Conservation (phyloP, 768 basidiomycete species). For the Kwoniella dejecticola region DNA sequence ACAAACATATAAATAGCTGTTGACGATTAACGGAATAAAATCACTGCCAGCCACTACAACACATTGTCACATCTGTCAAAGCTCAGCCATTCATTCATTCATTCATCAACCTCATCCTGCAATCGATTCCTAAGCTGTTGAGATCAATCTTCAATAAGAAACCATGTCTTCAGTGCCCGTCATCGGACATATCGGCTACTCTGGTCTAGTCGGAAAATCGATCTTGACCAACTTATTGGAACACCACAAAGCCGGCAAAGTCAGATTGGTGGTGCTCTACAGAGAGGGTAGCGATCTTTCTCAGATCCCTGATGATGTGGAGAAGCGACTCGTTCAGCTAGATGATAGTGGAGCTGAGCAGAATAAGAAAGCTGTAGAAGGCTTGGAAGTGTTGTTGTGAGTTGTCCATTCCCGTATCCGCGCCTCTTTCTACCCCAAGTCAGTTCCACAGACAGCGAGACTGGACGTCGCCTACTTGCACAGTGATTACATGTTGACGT, state of each 20-base stretch:
- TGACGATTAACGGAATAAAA: too few relatives aligned
- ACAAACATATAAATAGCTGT: too few relatives aligned
- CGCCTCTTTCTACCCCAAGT: not conserved
- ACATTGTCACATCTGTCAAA: too few relatives aligned
- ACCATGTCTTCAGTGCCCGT: not conserved
- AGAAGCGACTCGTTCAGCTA: slow-evolving; percentile 9
- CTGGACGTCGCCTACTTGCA: too few relatives aligned
- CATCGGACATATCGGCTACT: slow-evolving; percentile 7
- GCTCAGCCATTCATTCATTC: too few relatives aligned
- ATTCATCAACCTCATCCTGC: too few relatives aligned
- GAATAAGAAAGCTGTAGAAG: slow-evolving; percentile 13
- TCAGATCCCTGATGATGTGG: slow-evolving; percentile 5
- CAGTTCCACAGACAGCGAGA: too few relatives aligned
- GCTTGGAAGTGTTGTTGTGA: slow-evolving; percentile 14
- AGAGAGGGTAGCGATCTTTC: slow-evolving; percentile 15
- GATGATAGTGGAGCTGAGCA: not conserved
- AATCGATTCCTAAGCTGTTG: too few relatives aligned
- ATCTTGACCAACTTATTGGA: slow-evolving; percentile 4
- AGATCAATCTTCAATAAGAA: too few relatives aligned
- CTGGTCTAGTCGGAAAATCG: slow-evolving; percentile 10
- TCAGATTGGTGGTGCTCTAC: slow-evolving; percentile 13
- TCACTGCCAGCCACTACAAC: too few relatives aligned
- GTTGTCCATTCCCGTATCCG: not conserved
- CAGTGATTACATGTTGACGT: too few relatives aligned
- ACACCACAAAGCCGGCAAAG: not conserved